Conservation (phyloP, 352 stramenopile genomes). For the Aphanomyces stellatus region DNA sequence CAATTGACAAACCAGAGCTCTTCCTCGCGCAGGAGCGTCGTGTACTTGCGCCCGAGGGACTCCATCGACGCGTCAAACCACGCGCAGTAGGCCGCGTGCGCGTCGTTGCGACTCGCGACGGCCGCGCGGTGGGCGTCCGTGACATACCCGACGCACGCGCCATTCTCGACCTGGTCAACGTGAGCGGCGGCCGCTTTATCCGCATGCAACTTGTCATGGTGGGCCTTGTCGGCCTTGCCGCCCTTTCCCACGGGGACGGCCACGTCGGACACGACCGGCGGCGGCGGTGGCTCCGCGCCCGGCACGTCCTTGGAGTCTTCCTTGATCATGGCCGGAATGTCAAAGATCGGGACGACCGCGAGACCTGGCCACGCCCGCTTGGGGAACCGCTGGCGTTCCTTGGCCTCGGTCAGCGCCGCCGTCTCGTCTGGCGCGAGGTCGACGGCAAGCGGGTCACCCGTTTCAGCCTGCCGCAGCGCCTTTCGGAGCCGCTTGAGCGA, state of each 20-base stretch:
- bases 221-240: too few relatives aligned
- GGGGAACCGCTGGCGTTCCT: constrained; percentile 43
- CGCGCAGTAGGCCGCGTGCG: constrained; percentile 30
- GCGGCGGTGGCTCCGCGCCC: neutral
- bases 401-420: constrained; percentile 33
- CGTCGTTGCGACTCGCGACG: constrained; percentile 34
- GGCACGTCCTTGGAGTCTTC: constrained; percentile 13
- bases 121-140: constrained; percentile 51
- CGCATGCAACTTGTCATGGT: too few relatives aligned
- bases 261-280: too few relatives aligned
- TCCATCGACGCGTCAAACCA: constrained; percentile 23
- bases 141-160: constrained; percentile 36
- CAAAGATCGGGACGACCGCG: constrained; percentile 2
- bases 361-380: constrained; percentile 41
- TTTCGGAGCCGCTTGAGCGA: constrained; percentile 64
- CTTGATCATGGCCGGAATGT: neutral
- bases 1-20: constrained; percentile 18
- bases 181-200: neutral
- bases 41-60: neutral
- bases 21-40: constrained; percentile 4
- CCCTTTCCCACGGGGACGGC: too few relatives aligned
- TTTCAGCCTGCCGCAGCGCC: constrained; percentile 40
- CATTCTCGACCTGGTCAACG: constrained; percentile 26
- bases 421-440: constrained; percentile 37
- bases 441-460: constrained; percentile 45